Base-by-base conservation (phyloP, 192 early-diverging fungal genomes). In the Pilobolus umbonatus region DNA sequence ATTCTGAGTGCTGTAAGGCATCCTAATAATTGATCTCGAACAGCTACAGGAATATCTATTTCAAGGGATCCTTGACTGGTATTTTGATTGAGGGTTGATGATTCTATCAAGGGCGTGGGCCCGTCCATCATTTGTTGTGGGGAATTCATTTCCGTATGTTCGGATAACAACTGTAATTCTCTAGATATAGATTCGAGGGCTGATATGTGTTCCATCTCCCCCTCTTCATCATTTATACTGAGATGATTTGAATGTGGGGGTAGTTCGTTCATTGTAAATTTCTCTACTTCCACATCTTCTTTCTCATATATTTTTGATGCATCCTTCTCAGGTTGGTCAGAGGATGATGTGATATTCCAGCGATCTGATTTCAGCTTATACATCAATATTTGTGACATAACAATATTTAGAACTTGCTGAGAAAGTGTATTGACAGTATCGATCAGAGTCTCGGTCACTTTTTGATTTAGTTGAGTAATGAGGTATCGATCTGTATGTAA, bases 391-490 rank as follows among this genome's bases (percentile, higher is more conserved):
- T 58, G 63, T 22, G 56, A 50, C 55, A 65, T 65, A 15, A 65
- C 50, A 30, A 57, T 65, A 2, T 55, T 55, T 42, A 65, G 29
- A 17, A 65, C 25, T 8, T 28, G 36, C 2, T 40, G 35, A 24
- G 36, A 38, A 19, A 58, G 45, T 19, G 30, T 49, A 32, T 25
- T 52, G 17, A 21, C 32, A 2, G 34, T 58, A 3, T 57, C 55
- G 17, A 69, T 69, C 0, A 69, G 30, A 2, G 67, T 55, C n/a
- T 69, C 67, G 2, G 62, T 47, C 1, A 62, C 67, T 38, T 62
- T 34, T 0, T 22, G 15, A 5, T 36, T 47, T 1, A 69, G 30
- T 40, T 47, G 24, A 17, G 67, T 29, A 28, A 43, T 32, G 5
- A 67, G 48, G 11, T 31, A 43, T 15, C 49, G 56, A 52, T 52